Conservation (phyloP, 129 eudicot genomes). For the Sambucus nigra region DNA sequence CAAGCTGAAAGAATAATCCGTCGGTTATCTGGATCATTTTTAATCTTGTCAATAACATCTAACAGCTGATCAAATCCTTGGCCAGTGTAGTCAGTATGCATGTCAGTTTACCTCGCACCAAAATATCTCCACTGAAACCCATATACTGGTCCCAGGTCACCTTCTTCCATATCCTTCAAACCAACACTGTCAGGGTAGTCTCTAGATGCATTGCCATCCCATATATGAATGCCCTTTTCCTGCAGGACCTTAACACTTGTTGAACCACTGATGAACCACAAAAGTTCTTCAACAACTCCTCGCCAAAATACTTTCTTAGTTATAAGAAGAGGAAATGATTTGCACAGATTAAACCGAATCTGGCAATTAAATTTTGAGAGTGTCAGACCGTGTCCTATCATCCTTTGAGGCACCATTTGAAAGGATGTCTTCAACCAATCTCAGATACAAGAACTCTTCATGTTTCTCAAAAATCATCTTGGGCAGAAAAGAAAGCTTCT, state of each 20-base stretch:
- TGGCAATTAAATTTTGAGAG: too few species aligned
- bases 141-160: conserved; percentile 60
- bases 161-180: conserved; percentile 55
- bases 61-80: conserved; percentile 86
- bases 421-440: too few species aligned
- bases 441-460: too few species aligned
- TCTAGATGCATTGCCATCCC: too few species aligned
- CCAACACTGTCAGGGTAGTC: conserved; percentile 61
- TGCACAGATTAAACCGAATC: too few species aligned
- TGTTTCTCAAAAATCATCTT: too few species aligned
- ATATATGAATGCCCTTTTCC: conserved; percentile 51
- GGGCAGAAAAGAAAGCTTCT: too few species aligned
- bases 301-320: conserved; percentile 62
- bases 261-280: too few species aligned
- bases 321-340: conserved; percentile 5
- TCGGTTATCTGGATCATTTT: conserved; percentile 79
- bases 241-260: conserved; percentile 69
- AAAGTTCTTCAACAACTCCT: conserved; percentile 71
- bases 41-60: conserved; percentile 78
- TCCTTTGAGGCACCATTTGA: too few species aligned
- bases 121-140: too few species aligned
- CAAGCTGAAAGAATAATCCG: conserved; percentile 91
- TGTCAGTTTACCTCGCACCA: conserved; percentile 76
- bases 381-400: too few species aligned
- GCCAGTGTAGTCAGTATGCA: conserved; percentile 91